Percentiles rank a stretch among this genome's conserved stretches.
Evolutionary conservation across 371 early-diverging fungal species (phyloP).

Genomic region (Chytridiales sp.): DNA sequence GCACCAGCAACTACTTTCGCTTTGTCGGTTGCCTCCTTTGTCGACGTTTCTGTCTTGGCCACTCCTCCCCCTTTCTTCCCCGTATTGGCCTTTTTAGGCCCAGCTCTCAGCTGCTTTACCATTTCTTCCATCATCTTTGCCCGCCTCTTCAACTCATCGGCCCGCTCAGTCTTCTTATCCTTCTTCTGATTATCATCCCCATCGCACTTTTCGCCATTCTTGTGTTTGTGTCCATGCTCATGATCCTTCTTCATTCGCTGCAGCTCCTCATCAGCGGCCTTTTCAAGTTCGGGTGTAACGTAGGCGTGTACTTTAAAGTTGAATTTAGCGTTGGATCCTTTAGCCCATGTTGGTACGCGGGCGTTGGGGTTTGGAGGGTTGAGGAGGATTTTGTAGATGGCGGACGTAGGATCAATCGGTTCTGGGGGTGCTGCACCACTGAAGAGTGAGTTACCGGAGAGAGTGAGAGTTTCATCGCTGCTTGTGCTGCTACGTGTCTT

Average conservation of each 20-base stretch:
- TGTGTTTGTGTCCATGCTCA: slow-evolving; percentile 20
- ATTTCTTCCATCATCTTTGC: slow-evolving; percentile 24
- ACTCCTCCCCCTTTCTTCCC: neutral
- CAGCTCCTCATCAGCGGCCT: slow-evolving; percentile 19
- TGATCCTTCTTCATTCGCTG: slow-evolving; percentile 17
- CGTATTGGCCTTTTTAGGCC: slow-evolving; percentile 1
- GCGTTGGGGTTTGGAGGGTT: neutral
- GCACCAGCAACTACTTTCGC: neutral
- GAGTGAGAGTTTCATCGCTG: neutral
- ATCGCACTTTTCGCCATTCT: no score
- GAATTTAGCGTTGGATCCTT: slow-evolving; percentile 45
- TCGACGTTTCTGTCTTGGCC: neutral
- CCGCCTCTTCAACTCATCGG: slow-evolving; percentile 12
- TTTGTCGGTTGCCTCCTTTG: neutral
- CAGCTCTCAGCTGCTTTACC: slow-evolving; percentile 15
- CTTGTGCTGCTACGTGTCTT: no score
- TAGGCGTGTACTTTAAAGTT: slow-evolving; percentile 42
- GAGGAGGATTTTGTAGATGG: slow-evolving; percentile 25
- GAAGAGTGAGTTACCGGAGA: no score
- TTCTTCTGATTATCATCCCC: slow-evolving; percentile 11
- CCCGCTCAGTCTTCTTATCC: slow-evolving; percentile 1
- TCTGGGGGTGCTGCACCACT: no score
- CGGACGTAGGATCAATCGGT: slow-evolving; percentile 5
- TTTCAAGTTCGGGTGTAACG: slow-evolving; percentile 23
- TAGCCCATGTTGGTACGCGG: slow-evolving; percentile 30